phyloP scores from a whole-genome alignment of 148 eudicot species.

The Pharnaceum exiguum region DNA sequence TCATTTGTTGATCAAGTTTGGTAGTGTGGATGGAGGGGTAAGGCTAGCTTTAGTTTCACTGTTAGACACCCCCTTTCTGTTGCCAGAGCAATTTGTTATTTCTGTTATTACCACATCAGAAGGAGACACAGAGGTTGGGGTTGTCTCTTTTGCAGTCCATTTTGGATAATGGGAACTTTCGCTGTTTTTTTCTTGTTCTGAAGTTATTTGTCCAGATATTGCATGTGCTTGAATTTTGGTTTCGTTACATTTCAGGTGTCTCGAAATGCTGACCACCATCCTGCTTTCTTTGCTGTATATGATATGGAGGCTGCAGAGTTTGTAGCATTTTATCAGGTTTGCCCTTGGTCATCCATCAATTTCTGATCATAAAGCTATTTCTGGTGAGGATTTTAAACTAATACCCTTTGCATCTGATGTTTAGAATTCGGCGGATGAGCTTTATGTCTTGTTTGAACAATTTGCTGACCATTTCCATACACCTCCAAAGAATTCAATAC shows the following conservation, averaged over 20 bases:
- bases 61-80: not conserved
- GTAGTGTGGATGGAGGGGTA: constrained; percentile 97
- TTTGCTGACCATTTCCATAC: constrained; percentile 80
- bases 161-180: not conserved
- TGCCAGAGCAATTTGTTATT: not conserved
- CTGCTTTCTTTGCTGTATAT: constrained; percentile 94
- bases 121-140: no score
- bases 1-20: constrained; percentile 92
- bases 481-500: constrained; percentile 54
- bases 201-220: no score
- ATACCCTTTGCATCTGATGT: not conserved
- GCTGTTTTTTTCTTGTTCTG: not conserved
- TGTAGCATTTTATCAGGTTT: constrained; percentile 89
- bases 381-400: not conserved
- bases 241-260: constrained; percentile 49
- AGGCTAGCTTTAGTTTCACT: constrained; percentile 21
- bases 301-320: constrained; percentile 93
- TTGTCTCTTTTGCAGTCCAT: not conserved
- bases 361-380: no score
- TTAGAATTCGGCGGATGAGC: constrained; percentile 91
- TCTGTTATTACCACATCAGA: no score
- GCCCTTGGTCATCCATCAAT: not conserved
- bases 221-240: no score
- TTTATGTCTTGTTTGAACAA: constrained; percentile 77
- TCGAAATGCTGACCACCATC: constrained; percentile 78